Evolutionary conservation across 345 rosid genomes (phyloP), one percentile per base, ranked within the genome.

Genomic region (Citrus hindsii): DNA sequence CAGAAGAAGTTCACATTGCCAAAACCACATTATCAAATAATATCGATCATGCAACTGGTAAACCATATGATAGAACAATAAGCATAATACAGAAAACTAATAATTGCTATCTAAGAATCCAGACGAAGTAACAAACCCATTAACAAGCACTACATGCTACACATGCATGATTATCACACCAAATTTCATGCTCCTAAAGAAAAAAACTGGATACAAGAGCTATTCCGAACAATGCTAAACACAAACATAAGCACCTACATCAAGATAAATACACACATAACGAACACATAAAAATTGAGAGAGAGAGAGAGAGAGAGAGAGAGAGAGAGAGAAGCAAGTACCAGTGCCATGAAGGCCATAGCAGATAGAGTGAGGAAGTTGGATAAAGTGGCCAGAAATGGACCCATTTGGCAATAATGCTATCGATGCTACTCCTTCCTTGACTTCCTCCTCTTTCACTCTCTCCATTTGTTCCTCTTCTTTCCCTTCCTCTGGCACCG

Each of bases 321-420:
- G 27, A 62, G 30, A 33, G 63, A 16, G 18, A 67, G 4, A 27
- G 69, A 28, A 65, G 27, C 8, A 42, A 24, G 33, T 81, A 95
- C 98, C 97, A 76, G 92, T 85, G 85, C 97, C 98, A 33, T 91
- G 94, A 81, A 93, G 96, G 46, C 98, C 99, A 70, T 91, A 93
- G 86, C 99, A 96, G 81, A 89, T 80, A 79, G 95, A 92, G 53
- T n/a, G 79, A 65, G 97, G 98, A 83, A 91, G 91, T 10, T 91
- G 92, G 79, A 94, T 81, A 85, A 96, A 96, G 79, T 96, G 97
- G 64, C 98, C 99, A 7, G 98, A 91, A 77, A 96, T 88, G 71
- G 97, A 90, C 1, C 99, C 98, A 84, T 83, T 74, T 42, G 98
- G 94, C 65, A 94, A 76, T 55, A 96, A 81, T 55, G 94, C 98